Base-by-base conservation (phyloP, 768 basidiomycete species). In the Psilocybe sp. region DNA sequence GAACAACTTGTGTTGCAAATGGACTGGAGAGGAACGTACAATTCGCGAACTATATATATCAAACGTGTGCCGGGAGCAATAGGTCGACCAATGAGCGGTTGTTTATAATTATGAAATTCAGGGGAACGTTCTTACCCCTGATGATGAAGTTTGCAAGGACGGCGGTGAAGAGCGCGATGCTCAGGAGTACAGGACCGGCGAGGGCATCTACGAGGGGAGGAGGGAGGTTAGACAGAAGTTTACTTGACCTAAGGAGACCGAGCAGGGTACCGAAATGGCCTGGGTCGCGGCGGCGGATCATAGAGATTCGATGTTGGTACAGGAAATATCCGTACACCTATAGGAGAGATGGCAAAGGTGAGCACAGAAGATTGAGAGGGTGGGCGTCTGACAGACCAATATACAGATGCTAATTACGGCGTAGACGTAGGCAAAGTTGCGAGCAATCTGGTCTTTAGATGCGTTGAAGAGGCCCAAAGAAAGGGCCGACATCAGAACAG, bases 391-490 rank as follows among this genome's bases (percentile, higher is more conserved):
- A 60, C 75, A 12, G 40, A 88, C 87, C 58, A 94, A 56, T 36
- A 87, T 77, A 13, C 76, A 77, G 23, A 92, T 59, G 57, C 89
- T 93, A 59, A 98, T 85, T 1, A 77, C 57, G 12, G 92, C 92
- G 61, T 98, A 98, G 1, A 78, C 65, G 58, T 89, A 87, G 0
- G 95, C 91, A 65, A 98, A 94, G 33, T 73, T 78, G 13, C 82
- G 78, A 0, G 87, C 85, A 45, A 93, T 63, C 37, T 81, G 70
- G 58, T 85, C 89, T 51, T 78, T 79, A 5, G 90, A 89, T 0
- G 89, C 84, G 61, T 97, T 96, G 74, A 91, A 93, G 7, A 99
- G 75, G 1, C 91, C 94, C 16, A 96, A 72, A 1, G 94, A 77
- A 16, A 99, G 81, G 0, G 91, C 84, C 2, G 87, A 92, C 37